Percentiles rank a stretch among this genome's conserved stretches.
These are phyloP conservation scores for Colletotrichum filicis DNA, from an alignment of 2,329 filamentous ascomycete species.

Conservation along the genomic window DNA sequence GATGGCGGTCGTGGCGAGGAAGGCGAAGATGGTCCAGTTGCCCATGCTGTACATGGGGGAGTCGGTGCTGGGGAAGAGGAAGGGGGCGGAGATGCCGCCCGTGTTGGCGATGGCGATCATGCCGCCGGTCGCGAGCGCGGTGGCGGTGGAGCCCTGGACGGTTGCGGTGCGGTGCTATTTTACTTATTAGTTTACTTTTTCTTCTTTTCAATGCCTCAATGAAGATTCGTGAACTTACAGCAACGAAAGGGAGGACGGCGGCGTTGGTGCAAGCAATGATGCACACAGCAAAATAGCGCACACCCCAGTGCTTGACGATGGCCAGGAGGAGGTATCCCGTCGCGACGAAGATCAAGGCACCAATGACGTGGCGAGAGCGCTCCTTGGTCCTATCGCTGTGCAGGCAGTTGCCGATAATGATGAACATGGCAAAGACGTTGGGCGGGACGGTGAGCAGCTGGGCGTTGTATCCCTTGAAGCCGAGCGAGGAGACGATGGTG, in stretches of 20 bases:
- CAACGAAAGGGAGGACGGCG: constrained; percentile 46
- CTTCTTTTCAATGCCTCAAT: constrained; percentile 1
- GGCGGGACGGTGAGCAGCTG: constrained; percentile 50
- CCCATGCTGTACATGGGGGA: constrained; percentile 47
- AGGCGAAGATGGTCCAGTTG: constrained; percentile 48
- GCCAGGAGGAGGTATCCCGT: constrained; percentile 44
- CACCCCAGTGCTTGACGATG: constrained; percentile 43
- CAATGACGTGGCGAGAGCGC: constrained; percentile 45
- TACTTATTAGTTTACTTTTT: neutral
- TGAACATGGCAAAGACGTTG: constrained; percentile 48
- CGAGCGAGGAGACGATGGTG: constrained; percentile 47
- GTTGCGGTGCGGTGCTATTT: constrained; percentile 46
- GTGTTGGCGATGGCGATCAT: constrained; percentile 49
- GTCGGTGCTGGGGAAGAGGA: constrained; percentile 45
- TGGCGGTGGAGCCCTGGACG: constrained; percentile 45
- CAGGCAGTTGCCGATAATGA: constrained; percentile 45
- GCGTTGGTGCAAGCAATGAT: constrained; percentile 48
- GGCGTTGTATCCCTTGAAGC: constrained; percentile 45
- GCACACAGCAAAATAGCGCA: constrained; percentile 44
- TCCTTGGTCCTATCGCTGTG: constrained; percentile 46
- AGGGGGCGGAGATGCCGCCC: constrained; percentile 47
- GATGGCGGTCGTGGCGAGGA: constrained; percentile 40
- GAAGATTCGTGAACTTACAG: constrained; percentile 39
- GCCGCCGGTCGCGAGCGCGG: constrained; percentile 46
- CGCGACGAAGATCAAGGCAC: constrained; percentile 41